Evolutionary conservation across 1,284 basidiomycete species (phyloP).

Genomic region (Cutaneotrichosporon cavernicola): DNA sequence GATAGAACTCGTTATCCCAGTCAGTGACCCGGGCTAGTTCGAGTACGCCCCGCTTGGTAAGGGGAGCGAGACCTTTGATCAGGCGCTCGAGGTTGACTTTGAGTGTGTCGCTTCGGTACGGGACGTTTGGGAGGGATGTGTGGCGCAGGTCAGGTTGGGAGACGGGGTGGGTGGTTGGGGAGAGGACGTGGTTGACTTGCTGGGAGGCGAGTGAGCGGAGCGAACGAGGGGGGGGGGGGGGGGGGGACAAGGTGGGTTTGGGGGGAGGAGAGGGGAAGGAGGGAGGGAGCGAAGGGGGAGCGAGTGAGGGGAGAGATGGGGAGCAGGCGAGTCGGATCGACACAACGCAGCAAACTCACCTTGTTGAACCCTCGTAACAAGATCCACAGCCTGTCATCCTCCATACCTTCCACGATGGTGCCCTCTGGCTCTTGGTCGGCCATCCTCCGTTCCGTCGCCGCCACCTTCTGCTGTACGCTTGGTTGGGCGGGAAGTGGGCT

Average conservation of each 20-base stretch:
- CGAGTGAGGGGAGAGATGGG: no score
- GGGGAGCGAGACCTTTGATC: conserved; percentile 58
- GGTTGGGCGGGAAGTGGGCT: no score
- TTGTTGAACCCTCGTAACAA: conserved; percentile 53
- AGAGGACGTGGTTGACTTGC: conserved; percentile 54
- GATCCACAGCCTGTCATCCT: conserved; percentile 53
- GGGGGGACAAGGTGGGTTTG: not conserved
- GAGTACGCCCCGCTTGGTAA: conserved; percentile 55
- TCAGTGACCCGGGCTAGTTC: conserved; percentile 58
- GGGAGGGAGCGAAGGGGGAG: not conserved
- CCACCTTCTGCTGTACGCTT: conserved; percentile 44
- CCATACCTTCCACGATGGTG: conserved; percentile 51
- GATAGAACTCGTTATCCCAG: conserved; percentile 53
- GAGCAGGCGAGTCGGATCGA: no score
- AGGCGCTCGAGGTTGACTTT: conserved; percentile 58
- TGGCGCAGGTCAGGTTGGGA: conserved; percentile 46
- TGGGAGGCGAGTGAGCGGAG: conserved; percentile 24
- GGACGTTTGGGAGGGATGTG: conserved; percentile 16
- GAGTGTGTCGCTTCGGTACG: conserved; percentile 53
- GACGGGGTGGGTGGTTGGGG: conserved; percentile 45
- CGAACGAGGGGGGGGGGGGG: no score
- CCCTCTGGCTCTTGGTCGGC: conserved; percentile 46
- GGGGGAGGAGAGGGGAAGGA: not conserved
- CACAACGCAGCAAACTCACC: conserved; percentile 32
- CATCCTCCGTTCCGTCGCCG: conserved; percentile 48